A percentile compares a stretch with the other conserved stretches of the same genome.
Conservation (phyloP, 495 filamentous ascomycete species). For the Neurospora cerealis region DNA sequence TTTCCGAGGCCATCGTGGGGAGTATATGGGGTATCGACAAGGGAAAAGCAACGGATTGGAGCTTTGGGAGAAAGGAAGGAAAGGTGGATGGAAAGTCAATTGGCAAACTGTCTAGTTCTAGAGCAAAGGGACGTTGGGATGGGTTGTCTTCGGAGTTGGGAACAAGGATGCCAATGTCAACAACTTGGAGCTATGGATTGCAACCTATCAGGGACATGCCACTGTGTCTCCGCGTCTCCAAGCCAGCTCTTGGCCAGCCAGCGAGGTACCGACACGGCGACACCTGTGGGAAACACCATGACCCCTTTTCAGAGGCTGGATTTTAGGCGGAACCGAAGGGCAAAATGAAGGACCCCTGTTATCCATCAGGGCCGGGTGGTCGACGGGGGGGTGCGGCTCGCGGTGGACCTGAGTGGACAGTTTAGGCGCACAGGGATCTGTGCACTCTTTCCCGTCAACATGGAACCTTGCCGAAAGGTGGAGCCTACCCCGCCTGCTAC, state of each 20-base stretch:
- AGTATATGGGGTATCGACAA: background rate
- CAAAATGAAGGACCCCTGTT: background rate
- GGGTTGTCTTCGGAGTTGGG: background rate
- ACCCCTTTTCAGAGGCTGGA: background rate
- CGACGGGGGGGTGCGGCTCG: background rate
- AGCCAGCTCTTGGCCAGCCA: background rate
- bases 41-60: background rate
- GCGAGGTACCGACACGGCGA: background rate
- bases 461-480: background rate
- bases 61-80: background rate
- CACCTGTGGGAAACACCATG: background rate
- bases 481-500: background rate
- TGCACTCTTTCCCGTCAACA: background rate
- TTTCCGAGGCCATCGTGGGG: slow-evolving; percentile 23
- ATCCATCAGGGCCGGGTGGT: background rate
- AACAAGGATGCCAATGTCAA: background rate
- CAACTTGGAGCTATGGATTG: background rate
- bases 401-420: background rate
- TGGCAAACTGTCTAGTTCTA: background rate
- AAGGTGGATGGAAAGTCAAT: background rate
- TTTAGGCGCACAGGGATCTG: background rate
- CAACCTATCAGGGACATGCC: background rate
- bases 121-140: background rate
- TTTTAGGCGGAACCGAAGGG: background rate
- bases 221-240: background rate